Evolutionary conservation across 208 protist species (phyloP).

Genomic region (Wallacemonas sp.): DNA sequence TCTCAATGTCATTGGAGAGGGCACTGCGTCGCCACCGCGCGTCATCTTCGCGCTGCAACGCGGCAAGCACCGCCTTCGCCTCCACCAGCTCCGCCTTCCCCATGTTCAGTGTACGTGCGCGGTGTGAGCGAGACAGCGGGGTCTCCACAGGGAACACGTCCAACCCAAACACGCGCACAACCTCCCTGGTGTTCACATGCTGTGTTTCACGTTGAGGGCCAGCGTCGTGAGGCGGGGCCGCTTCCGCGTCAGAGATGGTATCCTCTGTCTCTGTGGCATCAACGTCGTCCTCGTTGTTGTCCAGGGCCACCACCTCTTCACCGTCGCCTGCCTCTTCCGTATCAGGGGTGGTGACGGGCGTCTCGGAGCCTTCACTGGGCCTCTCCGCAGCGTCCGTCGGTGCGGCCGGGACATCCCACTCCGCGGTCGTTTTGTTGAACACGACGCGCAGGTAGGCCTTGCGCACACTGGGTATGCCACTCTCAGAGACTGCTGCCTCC

Average conservation of each 20-base stretch:
- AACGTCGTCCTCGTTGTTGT: neutral
- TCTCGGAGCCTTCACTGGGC: neutral
- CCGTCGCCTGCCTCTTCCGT: neutral
- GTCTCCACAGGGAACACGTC: neutral
- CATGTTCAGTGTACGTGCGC: conserved; percentile 25
- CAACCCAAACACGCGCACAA: neutral
- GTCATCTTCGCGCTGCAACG: conserved; percentile 49
- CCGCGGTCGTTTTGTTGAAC: conserved; percentile 18
- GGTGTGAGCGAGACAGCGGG: neutral
- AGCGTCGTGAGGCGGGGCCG: neutral
- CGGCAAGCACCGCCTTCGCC: conserved; percentile 29
- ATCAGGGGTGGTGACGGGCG: neutral
- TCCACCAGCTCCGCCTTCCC: conserved; percentile 23
- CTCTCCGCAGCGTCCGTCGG: no score
- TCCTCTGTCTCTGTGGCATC: neutral
- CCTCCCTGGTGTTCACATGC: neutral
- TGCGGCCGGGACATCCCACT: no score
- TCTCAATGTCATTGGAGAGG: conserved; percentile 69
- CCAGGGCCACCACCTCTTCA: neutral
- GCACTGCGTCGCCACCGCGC: conserved; percentile 37
- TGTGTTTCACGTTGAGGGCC: neutral
- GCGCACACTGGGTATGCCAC: conserved; percentile 51
- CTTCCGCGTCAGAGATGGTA: neutral
- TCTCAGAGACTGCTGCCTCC: conserved; percentile 51
- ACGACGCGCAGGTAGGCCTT: conserved; percentile 45